A percentile compares a stretch with the other conserved stretches of the same genome.
phyloP scores from a whole-genome alignment of 176 grass and related monocot genomes.

The Oryza nivara region DNA sequence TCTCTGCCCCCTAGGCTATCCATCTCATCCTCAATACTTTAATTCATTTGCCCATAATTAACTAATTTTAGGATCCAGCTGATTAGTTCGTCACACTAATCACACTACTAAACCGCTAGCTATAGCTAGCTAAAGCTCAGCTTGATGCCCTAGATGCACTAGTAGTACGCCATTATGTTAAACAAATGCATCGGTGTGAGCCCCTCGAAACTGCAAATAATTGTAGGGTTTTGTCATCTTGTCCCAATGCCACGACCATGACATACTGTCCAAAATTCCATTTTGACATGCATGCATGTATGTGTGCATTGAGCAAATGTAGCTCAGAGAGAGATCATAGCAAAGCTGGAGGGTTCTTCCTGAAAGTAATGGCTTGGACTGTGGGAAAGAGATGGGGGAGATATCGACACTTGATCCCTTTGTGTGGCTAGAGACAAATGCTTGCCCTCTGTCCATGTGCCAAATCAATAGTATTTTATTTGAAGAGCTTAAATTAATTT shows the following conservation, averaged over 20 bases:
- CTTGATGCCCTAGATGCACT: constrained; percentile 25
- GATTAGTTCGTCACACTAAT: constrained; percentile 27
- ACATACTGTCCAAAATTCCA: constrained; percentile 44
- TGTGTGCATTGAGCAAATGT: constrained; percentile 15
- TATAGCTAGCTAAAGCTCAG: background rate
- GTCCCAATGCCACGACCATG: constrained; percentile 18
- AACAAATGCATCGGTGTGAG: constrained; percentile 18
- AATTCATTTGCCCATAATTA: constrained; percentile 1
- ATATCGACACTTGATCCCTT: constrained; percentile 40
- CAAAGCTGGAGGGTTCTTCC: constrained; percentile 28
- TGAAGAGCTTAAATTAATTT: constrained; percentile 20
- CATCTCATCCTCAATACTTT: constrained; percentile 31
- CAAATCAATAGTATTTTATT: constrained; percentile 2
- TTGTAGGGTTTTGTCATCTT: constrained; percentile 20
- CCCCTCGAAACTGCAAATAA: constrained; percentile 24
- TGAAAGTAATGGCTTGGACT: constrained; percentile 50
- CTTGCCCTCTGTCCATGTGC: background rate
- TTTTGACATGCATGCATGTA: constrained; percentile 14
- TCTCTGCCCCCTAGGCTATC: constrained; percentile 44
- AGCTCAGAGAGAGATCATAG: constrained; percentile 18
- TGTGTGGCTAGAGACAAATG: background rate
- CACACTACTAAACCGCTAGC: background rate
- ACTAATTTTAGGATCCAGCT: constrained; percentile 15
- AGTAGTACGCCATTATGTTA: background rate
- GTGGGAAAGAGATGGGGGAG: constrained; percentile 20